Evolutionary conservation across 192 early-diverging fungal species (phyloP).

Genomic region (Entophlyctis luteolus): DNA sequence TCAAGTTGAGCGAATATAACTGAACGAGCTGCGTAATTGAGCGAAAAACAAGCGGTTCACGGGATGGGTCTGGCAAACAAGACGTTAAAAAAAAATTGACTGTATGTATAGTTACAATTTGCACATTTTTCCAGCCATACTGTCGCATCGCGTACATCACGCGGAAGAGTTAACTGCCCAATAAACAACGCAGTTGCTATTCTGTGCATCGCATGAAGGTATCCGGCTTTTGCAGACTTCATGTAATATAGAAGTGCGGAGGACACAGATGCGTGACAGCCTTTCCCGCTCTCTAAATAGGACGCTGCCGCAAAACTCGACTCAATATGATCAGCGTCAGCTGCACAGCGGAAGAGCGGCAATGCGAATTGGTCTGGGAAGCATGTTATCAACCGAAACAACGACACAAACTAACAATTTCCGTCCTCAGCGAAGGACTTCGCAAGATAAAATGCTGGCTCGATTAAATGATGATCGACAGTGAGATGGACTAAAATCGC

Average conservation of each 20-base stretch:
- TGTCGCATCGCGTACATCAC: constrained; percentile 68
- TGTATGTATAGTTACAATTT: constrained; percentile 36
- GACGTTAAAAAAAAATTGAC: background rate
- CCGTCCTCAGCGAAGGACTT: constrained; percentile 43
- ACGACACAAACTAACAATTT: constrained; percentile 28
- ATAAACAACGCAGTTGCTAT: constrained; percentile 71
- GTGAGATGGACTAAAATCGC: constrained; percentile 58
- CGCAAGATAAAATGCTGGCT: constrained; percentile 50
- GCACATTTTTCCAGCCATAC: constrained; percentile 79
- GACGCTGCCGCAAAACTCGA: constrained; percentile 62
- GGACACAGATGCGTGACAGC: constrained; percentile 54
- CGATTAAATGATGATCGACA: constrained; percentile 54
- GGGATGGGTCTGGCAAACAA: constrained; percentile 21
- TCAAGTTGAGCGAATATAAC: constrained; percentile 66
- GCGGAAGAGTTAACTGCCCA: constrained; percentile 66
- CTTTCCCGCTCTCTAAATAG: constrained; percentile 65
- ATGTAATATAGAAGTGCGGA: constrained; percentile 69
- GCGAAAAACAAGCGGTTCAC: constrained; percentile 60
- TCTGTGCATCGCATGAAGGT: constrained; percentile 64
- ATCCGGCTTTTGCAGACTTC: constrained; percentile 64
- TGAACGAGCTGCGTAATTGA: constrained; percentile 67
- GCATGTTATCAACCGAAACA: background rate
- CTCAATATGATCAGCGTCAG: constrained; percentile 65
- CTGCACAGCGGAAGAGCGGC: constrained; percentile 67
- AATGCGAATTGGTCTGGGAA: constrained; percentile 55